A percentile compares a stretch with the other conserved stretches of the same genome.
Evolutionary conservation across 1,139 yeast genomes (phyloP).

Genomic region (Candida tunisiensis): DNA sequence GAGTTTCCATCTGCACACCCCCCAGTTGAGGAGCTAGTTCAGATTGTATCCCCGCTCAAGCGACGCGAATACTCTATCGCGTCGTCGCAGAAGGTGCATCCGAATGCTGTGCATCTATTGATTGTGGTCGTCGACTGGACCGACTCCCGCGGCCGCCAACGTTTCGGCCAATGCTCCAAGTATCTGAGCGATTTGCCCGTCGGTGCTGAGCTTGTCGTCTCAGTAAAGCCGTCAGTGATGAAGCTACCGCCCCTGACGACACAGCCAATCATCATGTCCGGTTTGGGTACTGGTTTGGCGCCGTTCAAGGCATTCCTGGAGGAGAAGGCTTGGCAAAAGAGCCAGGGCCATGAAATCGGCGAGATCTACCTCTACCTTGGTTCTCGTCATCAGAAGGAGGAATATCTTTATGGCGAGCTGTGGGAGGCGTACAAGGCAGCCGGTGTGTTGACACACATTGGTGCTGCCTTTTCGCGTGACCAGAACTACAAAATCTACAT

Average conservation of each 20-base stretch:
- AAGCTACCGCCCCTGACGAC: conserved; percentile 76
- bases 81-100: conserved; percentile 84
- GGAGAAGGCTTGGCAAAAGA: conserved; percentile 86
- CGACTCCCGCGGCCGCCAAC: conserved; percentile 68
- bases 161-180: conserved; percentile 92
- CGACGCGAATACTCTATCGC: conserved; percentile 99
- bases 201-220: conserved; percentile 81
- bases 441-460: conserved; percentile 83
- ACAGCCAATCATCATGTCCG: conserved; percentile 93
- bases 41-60: conserved; percentile 70
- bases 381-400: conserved; percentile 91
- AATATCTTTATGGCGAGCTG: conserved; percentile 87
- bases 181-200: conserved; percentile 61
- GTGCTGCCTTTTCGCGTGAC: conserved; percentile 98
- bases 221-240: conserved; percentile 96
- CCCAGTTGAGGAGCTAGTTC: conserved; percentile 49
- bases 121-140: conserved; percentile 96
- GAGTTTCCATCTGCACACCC: conserved; percentile 80
- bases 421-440: conserved; percentile 96
- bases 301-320: conserved; percentile 97
- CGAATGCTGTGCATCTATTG: conserved; percentile 78
- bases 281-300: conserved; percentile 95
- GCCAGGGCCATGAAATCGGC: conserved; percentile 82
- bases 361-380: conserved; percentile 82
- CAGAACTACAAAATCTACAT: conserved; percentile 90